These are phyloP conservation scores for Eucalyptus pauciflora DNA, from an alignment of 345 rosid species.

Conservation along the genomic window DNA sequence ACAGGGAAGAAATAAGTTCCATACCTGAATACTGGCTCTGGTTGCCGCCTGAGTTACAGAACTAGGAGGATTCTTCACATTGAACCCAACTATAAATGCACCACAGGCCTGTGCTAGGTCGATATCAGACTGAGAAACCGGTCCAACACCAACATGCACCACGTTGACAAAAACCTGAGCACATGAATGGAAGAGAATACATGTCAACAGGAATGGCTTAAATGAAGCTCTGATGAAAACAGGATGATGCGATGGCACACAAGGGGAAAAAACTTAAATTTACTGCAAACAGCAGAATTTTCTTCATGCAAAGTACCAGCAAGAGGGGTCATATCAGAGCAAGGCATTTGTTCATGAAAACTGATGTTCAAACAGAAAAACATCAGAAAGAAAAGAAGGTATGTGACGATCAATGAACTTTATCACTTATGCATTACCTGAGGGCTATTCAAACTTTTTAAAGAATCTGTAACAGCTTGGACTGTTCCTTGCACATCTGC, in stretches of 20 bases:
- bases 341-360: background rate
- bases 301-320: background rate
- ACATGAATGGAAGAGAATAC: background rate
- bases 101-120: slow-evolving; percentile 83
- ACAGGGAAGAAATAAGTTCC: background rate
- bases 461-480: slow-evolving; percentile 91
- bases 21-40: slow-evolving; percentile 56
- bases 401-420: background rate
- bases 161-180: slow-evolving; percentile 82
- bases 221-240: background rate
- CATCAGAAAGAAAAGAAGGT: background rate
- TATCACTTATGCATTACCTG: slow-evolving; percentile 38
- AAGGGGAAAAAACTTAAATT: background rate
- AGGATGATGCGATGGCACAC: background rate
- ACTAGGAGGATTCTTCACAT: slow-evolving; percentile 48
- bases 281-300: background rate
- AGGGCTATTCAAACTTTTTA: slow-evolving; percentile 72
- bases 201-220: background rate
- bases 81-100: slow-evolving; percentile 80
- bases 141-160: slow-evolving; percentile 82
- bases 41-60: slow-evolving; percentile 34
- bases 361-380: background rate
- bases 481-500: slow-evolving; percentile 97
- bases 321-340: background rate
- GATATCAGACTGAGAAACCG: slow-evolving; percentile 79